Evolutionary conservation across 2,329 filamentous ascomycete species (phyloP), one percentile per base, ranked within the genome.

Genomic region (Macrophomina phaseolina): DNA sequence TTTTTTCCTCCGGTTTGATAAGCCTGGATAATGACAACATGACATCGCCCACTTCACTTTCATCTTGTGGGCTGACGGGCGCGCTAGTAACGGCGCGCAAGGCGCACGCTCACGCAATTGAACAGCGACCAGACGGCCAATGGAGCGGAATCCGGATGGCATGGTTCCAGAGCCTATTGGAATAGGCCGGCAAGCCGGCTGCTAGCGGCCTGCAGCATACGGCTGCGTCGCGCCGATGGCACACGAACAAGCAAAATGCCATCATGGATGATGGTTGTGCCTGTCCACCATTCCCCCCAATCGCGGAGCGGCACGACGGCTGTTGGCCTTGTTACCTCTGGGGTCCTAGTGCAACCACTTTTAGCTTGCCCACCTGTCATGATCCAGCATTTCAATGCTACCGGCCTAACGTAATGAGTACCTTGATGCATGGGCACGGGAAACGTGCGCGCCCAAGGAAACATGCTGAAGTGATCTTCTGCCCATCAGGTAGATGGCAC

Each of bases 41-140:
- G 58, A 38, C 42, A 62, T 34, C 18, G 32, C 52, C 52, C 32
- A 34, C 52, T 28, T 49, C 23, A 3, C 23, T 28, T 34, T 55
- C 52, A 23, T 23, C 23, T 23, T 55, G 16, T 28, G 58, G 16
- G 58, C 58, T 61, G 58, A 61, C 58, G 42, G 52, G 23, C 40
- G 58, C 58, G 58, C 58, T 62, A 62, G 58, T 62, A 62, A 62
- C 58, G 58, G 58, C 45, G 52, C 52, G 52, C 52, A 55, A 55
- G 32, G 32, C 52, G 52, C 12, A 30, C 52, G 45, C 23, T 23
- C 58, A 51, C 58, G 32, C 58, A 62, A 62, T 62, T 38, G 8
- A n/a, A 18, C 42, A 18, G 45, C 58, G 49, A 58, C 18, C 46
- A 12, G 32, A 45, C 42, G 11, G 42, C 42, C 42, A 45, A 45